Percentiles rank a stretch among this genome's conserved stretches.
phyloP scores from a whole-genome alignment of 2,329 filamentous ascomycete species.

The Aspergillus amoenus region DNA sequence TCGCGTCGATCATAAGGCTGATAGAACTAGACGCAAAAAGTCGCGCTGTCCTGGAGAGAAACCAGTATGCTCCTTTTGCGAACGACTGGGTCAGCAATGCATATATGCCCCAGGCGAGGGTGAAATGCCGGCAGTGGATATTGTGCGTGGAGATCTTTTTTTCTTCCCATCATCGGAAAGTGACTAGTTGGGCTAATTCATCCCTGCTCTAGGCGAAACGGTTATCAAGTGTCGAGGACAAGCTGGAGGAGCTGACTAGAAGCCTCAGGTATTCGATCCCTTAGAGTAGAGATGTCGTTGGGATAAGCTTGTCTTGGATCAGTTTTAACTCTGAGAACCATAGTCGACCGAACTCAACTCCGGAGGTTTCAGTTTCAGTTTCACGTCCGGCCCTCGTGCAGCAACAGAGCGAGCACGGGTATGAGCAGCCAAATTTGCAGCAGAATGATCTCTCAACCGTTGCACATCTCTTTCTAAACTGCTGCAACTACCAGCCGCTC shows the following conservation, averaged over 20 bases:
- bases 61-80: constrained; percentile 51
- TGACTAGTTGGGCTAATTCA: constrained; percentile 13
- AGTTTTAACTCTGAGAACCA: not conserved
- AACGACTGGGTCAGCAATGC: constrained; percentile 49
- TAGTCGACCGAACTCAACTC: constrained; percentile 2
- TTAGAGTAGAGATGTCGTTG: not conserved
- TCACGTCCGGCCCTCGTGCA: not conserved
- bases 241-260: constrained; percentile 7
- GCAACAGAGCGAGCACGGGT: not conserved
- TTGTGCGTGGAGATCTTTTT: constrained; percentile 3
- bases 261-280: constrained; percentile 4
- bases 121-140: constrained; percentile 23
- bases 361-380: not conserved
- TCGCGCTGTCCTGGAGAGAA: constrained; percentile 53
- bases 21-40: constrained; percentile 48
- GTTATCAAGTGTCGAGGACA: constrained; percentile 10
- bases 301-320: not conserved
- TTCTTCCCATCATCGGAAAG: constrained; percentile 11
- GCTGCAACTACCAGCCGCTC: constrained; percentile 53
- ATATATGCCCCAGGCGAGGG: constrained; percentile 39
- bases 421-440: constrained; percentile 20
- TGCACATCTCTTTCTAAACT: constrained; percentile 47
- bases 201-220: constrained; percentile 7
- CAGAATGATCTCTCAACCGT: constrained; percentile 38
- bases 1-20: constrained; percentile 3